A percentile compares a stretch with the other conserved stretches of the same genome.
These are phyloP conservation scores for Exophiala lecanii-corni DNA, from an alignment of 2,329 filamentous ascomycete species.

Conservation along the genomic window DNA sequence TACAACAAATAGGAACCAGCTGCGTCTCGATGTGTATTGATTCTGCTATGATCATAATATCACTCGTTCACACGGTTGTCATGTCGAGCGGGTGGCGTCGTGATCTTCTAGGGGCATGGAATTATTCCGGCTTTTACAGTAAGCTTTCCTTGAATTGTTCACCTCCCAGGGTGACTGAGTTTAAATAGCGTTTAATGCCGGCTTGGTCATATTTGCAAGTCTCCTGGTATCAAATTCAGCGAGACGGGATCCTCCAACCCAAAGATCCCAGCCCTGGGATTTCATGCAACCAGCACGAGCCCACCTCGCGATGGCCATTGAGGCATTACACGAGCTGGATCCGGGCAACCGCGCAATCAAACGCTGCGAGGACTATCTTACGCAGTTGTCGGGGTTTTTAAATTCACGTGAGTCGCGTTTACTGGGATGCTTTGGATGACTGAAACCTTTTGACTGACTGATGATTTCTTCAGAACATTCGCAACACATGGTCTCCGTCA, in stretches of 20 bases:
- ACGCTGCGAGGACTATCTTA: conserved; percentile 14
- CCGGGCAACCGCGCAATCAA: conserved; percentile 4
- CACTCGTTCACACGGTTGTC: conserved; percentile 25
- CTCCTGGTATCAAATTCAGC: too few relatives aligned
- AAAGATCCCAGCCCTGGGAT: too few relatives aligned
- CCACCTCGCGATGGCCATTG: conserved; percentile 1
- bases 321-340: background rate
- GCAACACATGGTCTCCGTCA: too few relatives aligned
- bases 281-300: too few relatives aligned
- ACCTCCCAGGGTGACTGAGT: background rate
- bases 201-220: background rate
- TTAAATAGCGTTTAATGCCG: background rate
- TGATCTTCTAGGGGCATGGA: conserved; percentile 31
- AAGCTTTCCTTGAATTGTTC: conserved; percentile 14
- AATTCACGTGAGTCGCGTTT: too few relatives aligned
- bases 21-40: conserved; percentile 33
- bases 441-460: too few relatives aligned
- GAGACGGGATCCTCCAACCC: too few relatives aligned
- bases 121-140: conserved; percentile 35
- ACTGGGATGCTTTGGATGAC: too few relatives aligned
- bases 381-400: too few relatives aligned
- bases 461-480: too few relatives aligned
- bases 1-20: conserved; percentile 32
- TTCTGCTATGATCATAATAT: conserved; percentile 31
- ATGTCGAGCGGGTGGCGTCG: conserved; percentile 22